phyloP scores from a whole-genome alignment of 768 basidiomycete genomes.

The Krasilnikovozyma curviuscula region DNA sequence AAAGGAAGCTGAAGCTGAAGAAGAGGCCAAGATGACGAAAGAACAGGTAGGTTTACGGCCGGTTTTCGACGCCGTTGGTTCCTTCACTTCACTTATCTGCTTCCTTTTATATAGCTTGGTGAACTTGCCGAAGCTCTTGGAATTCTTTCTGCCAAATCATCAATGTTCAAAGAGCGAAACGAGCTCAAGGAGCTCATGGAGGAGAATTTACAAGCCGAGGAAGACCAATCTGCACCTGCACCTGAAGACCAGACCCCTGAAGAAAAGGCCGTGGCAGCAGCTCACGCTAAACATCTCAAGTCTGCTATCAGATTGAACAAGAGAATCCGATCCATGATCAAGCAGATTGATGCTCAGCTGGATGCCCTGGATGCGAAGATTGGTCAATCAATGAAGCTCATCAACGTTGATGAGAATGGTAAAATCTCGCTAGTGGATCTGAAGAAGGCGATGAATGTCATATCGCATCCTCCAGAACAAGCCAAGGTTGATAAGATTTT shows the following conservation, averaged over 20 bases:
- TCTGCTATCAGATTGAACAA: too few relatives aligned
- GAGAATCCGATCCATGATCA: slow-evolving; percentile 85
- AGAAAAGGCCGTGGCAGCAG: too few relatives aligned
- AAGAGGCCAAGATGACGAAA: slow-evolving; percentile 81
- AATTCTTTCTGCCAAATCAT: slow-evolving; percentile 78
- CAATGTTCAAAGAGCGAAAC: slow-evolving; percentile 84
- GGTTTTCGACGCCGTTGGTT: slow-evolving; percentile 67
- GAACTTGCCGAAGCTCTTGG: slow-evolving; percentile 82
- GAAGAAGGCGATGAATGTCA: slow-evolving; percentile 73
- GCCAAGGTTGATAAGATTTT: slow-evolving; percentile 70
- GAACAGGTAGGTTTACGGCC: slow-evolving; percentile 87
- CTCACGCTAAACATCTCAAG: too few relatives aligned
- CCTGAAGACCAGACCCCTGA: slow-evolving; percentile 31
- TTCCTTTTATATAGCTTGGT: slow-evolving; percentile 41
- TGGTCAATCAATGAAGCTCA: slow-evolving; percentile 64
- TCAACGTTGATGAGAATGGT: slow-evolving; percentile 48
- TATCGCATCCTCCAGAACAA: slow-evolving; percentile 80
- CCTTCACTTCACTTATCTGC: slow-evolving; percentile 65
- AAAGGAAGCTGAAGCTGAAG: slow-evolving; percentile 13
- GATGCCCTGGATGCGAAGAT: slow-evolving; percentile 79
- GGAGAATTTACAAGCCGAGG: slow-evolving; percentile 52
- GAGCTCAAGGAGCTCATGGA: slow-evolving; percentile 83
- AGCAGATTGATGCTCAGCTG: slow-evolving; percentile 80
- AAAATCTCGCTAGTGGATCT: slow-evolving; percentile 75
- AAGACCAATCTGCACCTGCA: slow-evolving; percentile 19